Evolutionary conservation across 192 early-diverging fungal genomes (phyloP), one percentile per base, ranked within the genome.

Genomic region (Funneliformis geosporum): DNA sequence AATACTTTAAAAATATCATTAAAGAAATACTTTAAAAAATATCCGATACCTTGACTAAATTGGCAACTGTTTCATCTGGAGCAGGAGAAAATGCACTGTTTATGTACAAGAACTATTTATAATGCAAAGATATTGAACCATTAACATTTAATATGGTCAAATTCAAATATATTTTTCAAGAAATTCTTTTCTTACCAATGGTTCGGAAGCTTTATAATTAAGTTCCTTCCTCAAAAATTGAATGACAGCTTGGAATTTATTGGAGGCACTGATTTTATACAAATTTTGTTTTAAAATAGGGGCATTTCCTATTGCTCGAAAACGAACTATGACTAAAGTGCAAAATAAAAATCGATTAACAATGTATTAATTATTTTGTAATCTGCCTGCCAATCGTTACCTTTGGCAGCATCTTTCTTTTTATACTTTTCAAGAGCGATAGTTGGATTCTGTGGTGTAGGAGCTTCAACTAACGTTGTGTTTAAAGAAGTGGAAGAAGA

Each of bases 41-140:
- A 77, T 27, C 46, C 2, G 5, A 44, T 89, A 95, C 94, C 87
- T 93, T 93, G 80, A 88, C 88, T 70, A 98, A 79, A 81, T 94
- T 96, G 8, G 88, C 85, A 5, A 98, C 91, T 39, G 90, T 89
- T 84, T 96, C 96, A 80, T 98, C 96, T 18, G 96, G 96, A 40
- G 96, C 90, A 11, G 96, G 96, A 14, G 95, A 92, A 83, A 98
- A 98, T n/a, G 95, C 94, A 80, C 92, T 94, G 82, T 96, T 96
- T 21, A 98, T 89, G 83, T 98, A 98, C 27, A 98, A 84, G 80
- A 97, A 96, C 94, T 95, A 78, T 28, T 68, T 55, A 47, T 11
- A 46, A 3, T 18, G 69, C 12, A 81, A n/a, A 62, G 14, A 62
- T 43, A 23, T 42, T 70, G 5, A 69, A 16, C 40, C 8, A 70